Conservation (phyloP, 2,329 filamentous ascomycete genomes). For the Dothideomycetidae sp. region DNA sequence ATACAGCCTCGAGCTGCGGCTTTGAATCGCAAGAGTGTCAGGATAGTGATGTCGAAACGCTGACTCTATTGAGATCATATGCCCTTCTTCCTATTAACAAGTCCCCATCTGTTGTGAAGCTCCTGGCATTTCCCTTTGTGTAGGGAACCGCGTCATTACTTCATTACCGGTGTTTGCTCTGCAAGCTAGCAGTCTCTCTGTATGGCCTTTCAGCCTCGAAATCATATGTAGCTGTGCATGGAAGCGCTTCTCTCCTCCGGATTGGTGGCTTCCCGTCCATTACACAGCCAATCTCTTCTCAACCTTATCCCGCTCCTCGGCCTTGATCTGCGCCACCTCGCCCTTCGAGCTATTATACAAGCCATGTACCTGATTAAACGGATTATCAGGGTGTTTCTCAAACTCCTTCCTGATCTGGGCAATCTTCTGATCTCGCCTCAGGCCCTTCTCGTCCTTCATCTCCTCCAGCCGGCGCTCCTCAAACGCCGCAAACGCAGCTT, state of each 20-base stretch:
- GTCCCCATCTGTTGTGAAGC: no score
- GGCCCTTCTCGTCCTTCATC: constrained; percentile 70
- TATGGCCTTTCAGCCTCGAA: no score
- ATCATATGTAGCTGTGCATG: no score
- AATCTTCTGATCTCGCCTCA: constrained; percentile 72
- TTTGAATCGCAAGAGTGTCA: constrained; percentile 8
- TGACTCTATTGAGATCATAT: no score
- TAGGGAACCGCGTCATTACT: no score
- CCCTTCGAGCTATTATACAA: constrained; percentile 65
- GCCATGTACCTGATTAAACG: constrained; percentile 66
- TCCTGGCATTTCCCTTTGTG: no score
- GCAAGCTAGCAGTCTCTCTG: no score
- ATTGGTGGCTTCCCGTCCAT: neutral
- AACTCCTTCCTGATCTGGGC: constrained; percentile 83
- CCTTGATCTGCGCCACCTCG: constrained; percentile 53
- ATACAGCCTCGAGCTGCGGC: no score
- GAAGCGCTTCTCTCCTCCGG: no score
- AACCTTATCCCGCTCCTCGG: constrained; percentile 56
- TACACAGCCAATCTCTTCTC: constrained; percentile 49
- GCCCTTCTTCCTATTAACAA: no score
- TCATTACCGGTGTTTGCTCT: no score
- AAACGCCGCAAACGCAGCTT: constrained; percentile 70
- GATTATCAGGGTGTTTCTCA: constrained; percentile 86
- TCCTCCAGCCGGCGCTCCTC: constrained; percentile 70
- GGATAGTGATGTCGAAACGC: no score